Percentiles rank a stretch among this genome's conserved stretches.
Evolutionary conservation across 2,329 filamentous ascomycete genomes (phyloP).

Genomic region (Talaromyces sp.): DNA sequence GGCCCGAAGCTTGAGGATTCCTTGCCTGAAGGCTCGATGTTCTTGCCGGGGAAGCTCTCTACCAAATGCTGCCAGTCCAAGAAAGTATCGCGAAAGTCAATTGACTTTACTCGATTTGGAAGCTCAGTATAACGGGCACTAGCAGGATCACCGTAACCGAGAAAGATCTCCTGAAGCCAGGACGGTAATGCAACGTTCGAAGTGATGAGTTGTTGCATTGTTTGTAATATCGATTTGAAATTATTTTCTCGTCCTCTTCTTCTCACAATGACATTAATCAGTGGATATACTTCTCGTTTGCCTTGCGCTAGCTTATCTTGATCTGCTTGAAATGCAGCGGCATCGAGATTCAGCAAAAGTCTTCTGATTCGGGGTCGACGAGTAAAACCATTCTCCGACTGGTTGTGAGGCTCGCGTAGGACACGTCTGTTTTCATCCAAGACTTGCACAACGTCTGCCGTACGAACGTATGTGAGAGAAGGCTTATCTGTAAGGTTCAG

Average conservation of each 20-base stretch:
- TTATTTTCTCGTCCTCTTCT: constrained; percentile 90
- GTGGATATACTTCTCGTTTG: constrained; percentile 75
- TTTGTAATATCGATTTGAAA: constrained; percentile 89
- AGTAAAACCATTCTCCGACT: constrained; percentile 60
- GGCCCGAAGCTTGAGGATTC: constrained; percentile 72
- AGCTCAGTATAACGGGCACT: constrained; percentile 82
- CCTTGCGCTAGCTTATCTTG: constrained; percentile 61
- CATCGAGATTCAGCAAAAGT: constrained; percentile 76
- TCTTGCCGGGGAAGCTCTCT: constrained; percentile 83
- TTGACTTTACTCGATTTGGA: constrained; percentile 67
- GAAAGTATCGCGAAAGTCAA: constrained; percentile 94
- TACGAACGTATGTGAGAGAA: constrained; percentile 63
- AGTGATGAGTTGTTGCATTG: constrained; percentile 78
- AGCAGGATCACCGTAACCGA: constrained; percentile 93
- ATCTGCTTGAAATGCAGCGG: constrained; percentile 72
- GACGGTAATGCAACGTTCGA: constrained; percentile 80
- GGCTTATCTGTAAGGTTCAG: constrained; percentile 8
- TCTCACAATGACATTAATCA: constrained; percentile 80
- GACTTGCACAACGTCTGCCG: constrained; percentile 80
- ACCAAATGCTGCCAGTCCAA: constrained; percentile 91
- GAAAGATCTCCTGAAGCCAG: constrained; percentile 94
- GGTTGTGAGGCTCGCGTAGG: constrained; percentile 55
- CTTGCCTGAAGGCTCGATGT: constrained; percentile 71
- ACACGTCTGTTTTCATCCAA: constrained; percentile 78
- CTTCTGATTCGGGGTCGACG: constrained; percentile 60